A percentile compares a stretch with the other conserved stretches of the same genome.
phyloP scores from a whole-genome alignment of 192 early-diverging fungal genomes.

The Podila verticillata region DNA sequence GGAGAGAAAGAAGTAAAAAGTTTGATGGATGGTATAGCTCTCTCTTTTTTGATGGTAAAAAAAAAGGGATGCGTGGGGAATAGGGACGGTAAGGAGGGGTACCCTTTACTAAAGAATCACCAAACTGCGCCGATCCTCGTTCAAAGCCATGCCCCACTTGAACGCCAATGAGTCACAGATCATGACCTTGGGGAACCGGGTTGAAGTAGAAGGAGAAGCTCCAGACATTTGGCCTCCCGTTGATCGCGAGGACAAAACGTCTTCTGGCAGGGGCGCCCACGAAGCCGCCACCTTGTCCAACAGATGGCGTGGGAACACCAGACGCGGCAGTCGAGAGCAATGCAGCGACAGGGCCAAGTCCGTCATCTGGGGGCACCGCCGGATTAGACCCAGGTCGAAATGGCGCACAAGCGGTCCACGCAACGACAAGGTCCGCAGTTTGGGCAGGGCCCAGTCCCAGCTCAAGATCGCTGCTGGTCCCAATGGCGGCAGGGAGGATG shows the following conservation, averaged over 20 bases:
- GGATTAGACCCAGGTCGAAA: slow-evolving; percentile 28
- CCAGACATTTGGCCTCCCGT: too few relatives aligned
- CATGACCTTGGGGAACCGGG: slow-evolving; percentile 20
- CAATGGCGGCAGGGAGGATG: not conserved
- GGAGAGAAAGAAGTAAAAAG: not conserved
- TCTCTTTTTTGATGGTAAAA: too few relatives aligned
- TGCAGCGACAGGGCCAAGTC: slow-evolving; percentile 31
- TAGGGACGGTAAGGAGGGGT: too few relatives aligned
- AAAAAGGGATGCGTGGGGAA: too few relatives aligned
- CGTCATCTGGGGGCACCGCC: slow-evolving; percentile 29
- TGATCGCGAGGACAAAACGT: not conserved
- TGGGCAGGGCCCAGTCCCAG: slow-evolving; percentile 27
- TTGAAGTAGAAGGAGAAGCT: not conserved
- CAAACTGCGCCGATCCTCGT: slow-evolving; percentile 20
- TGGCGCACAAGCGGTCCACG: slow-evolving; percentile 24
- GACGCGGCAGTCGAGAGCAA: slow-evolving; percentile 25
- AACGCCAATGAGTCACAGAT: slow-evolving; percentile 33
- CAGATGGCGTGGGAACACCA: slow-evolving; percentile 5
- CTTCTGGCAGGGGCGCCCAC: not conserved
- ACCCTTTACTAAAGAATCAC: slow-evolving; percentile 11
- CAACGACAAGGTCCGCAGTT: slow-evolving; percentile 23
- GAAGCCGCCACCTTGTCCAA: not conserved
- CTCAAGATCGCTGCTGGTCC: slow-evolving; percentile 3
- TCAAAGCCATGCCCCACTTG: slow-evolving; percentile 28
- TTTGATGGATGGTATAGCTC: not conserved